phyloP scores from a whole-genome alignment of 176 grass and related monocot genomes.

The Canna indica region DNA sequence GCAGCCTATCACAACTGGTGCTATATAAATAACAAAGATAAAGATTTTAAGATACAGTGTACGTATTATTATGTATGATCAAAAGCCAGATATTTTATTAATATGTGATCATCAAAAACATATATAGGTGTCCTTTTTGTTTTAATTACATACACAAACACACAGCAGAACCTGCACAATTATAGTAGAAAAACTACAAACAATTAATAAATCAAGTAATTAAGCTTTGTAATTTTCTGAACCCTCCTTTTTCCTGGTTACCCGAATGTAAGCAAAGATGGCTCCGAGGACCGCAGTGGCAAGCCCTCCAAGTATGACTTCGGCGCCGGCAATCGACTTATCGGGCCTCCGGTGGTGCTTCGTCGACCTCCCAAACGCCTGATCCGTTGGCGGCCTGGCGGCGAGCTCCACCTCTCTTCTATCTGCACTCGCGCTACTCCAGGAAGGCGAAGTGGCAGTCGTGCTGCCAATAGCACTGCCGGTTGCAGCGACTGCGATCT shows the following conservation, averaged over 20 bases:
- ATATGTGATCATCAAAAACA: too few relatives aligned
- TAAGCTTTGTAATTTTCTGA: neutral
- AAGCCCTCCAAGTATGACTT: conserved; percentile 4
- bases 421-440: too few relatives aligned
- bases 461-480: too few relatives aligned
- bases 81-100: too few relatives aligned
- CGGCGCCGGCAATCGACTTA: conserved; percentile 6
- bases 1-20: too few relatives aligned
- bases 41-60: too few relatives aligned
- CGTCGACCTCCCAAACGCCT: neutral
- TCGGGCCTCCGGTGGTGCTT: neutral
- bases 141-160: too few relatives aligned
- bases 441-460: too few relatives aligned
- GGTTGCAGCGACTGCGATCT: neutral
- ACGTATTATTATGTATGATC: too few relatives aligned
- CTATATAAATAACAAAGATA: too few relatives aligned
- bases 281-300: neutral
- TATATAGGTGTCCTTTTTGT: too few relatives aligned
- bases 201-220: neutral
- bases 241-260: neutral
- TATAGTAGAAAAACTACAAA: neutral
- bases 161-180: too few relatives aligned
- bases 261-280: conserved; percentile 9
- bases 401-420: neutral
- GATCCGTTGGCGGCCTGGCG: neutral